A percentile compares a stretch with the other conserved stretches of the same genome.
These are phyloP conservation scores for Pythium apleroticum DNA, from an alignment of 352 stramenopile genomes.

Conservation along the genomic window DNA sequence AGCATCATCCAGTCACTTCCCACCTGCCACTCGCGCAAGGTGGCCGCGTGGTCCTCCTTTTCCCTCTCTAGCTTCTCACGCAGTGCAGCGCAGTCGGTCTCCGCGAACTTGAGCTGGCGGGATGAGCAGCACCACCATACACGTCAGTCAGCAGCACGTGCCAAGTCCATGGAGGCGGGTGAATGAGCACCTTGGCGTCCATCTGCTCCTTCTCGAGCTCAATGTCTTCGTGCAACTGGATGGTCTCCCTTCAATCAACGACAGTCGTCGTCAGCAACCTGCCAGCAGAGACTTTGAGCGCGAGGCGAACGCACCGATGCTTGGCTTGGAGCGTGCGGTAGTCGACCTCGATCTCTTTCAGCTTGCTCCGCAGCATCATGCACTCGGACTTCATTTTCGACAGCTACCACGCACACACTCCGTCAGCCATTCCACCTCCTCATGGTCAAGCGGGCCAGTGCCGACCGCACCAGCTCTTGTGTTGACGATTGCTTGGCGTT, in stretches of 20 bases:
- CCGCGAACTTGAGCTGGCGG: constrained; percentile 70
- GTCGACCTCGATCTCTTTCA: constrained; percentile 80
- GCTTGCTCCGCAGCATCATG: constrained; percentile 57
- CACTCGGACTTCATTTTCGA: constrained; percentile 70
- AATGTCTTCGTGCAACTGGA: constrained; percentile 71
- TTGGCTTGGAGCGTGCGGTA: constrained; percentile 74
- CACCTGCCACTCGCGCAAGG: constrained; percentile 52
- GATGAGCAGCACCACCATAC: too few species aligned
- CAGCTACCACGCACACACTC: constrained; percentile 32
- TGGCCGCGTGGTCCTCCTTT: constrained; percentile 43
- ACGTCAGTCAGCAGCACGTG: not conserved
- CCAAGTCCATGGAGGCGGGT: too few species aligned
- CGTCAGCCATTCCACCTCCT: too few species aligned
- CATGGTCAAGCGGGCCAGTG: too few species aligned
- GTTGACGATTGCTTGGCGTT: constrained; percentile 48
- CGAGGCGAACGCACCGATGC: constrained; percentile 63
- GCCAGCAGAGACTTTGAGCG: constrained; percentile 1
- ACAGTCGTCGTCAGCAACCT: constrained; percentile 33
- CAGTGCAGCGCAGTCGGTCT: constrained; percentile 55
- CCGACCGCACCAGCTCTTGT: constrained; percentile 57
- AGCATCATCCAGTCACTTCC: not conserved
- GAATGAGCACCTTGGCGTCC: constrained; percentile 46
- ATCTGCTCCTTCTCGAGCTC: constrained; percentile 68
- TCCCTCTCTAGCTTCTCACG: constrained; percentile 63
- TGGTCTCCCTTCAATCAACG: constrained; percentile 21